Evolutionary conservation across 2,329 filamentous ascomycete species (phyloP), one percentile per base, ranked within the genome.

Genomic region (Fusarium sp.): DNA sequence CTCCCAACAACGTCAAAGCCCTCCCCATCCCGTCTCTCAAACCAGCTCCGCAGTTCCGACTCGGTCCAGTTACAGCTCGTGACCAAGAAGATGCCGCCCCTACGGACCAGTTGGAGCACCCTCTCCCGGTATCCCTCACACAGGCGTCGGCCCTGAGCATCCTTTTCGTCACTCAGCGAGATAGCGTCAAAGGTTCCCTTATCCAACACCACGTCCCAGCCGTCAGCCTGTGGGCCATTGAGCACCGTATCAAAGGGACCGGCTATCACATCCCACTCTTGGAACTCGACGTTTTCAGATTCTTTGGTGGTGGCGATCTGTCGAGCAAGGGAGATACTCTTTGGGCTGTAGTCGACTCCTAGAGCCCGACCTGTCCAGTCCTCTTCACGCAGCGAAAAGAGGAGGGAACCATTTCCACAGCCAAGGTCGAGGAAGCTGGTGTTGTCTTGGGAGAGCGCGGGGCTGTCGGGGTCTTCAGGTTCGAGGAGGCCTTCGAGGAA

Each of bases 21-120:
- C 27, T 77, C 77, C 5, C 27, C 40, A n/a, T 62, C 77, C 4
- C 64, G 77, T 36, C 67, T 75, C 60, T 88, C 91, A 80, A 98
- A 97, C 95, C 96, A 98, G 18, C 84, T 84, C 69, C 88, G 86
- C 78, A 99, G 84, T 86, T 99, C 97, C 45, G 91, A 89, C 85
- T 97, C 95, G 1, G 96, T 98, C 97, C 97, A 99, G 84, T 99
- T 99, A 82, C 97, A 99, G 83, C 95, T 98, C 64, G 97, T 98
- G 63, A 99, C 90, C 69, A 98, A 83, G 77, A 98, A 89, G 27
- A 94, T 86, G 0, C 94, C 94, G 2, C 92, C 92, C 1, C 84
- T 85, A 77, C 90, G 91, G 61, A 98, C 88, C 73, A 98, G 86
- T 31, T 83, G 84, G 70, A 92, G 85, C 35, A 96, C 91, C 62